Evolutionary conservation across 78 protist species (phyloP).

Genomic region (Mantamonas sphyraenae): DNA sequence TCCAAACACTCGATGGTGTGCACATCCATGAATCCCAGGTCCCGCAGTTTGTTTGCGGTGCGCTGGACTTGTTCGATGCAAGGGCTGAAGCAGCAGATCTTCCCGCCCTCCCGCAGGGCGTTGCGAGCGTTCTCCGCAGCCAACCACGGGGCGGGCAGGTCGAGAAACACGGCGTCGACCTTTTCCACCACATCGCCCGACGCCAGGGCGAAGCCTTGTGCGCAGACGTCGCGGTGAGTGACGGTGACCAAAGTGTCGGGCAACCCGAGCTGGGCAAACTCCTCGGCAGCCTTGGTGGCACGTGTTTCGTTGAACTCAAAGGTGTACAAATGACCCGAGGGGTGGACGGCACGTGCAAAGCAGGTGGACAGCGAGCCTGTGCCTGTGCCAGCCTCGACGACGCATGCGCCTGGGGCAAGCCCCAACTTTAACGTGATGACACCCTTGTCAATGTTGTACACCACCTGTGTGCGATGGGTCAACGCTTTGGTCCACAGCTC

Average conservation of each 20-base stretch:
- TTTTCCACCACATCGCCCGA: conserved; percentile 2
- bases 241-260: background rate
- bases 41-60: conserved; percentile 5
- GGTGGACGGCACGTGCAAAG: conserved; percentile 37
- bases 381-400: conserved; percentile 58
- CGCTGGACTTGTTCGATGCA: conserved; percentile 67
- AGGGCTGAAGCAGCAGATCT: conserved; percentile 65
- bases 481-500: conserved; percentile 66
- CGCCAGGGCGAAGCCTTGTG: conserved; percentile 6
- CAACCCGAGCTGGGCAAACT: background rate
- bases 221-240: conserved; percentile 3
- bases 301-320: conserved; percentile 64
- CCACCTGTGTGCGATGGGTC: conserved; percentile 74
- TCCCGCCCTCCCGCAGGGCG: conserved; percentile 26
- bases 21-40: conserved; percentile 5
- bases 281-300: conserved; percentile 24
- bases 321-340: conserved; percentile 56
- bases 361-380: conserved; percentile 56
- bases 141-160: conserved; percentile 62
- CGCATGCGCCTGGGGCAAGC: conserved; percentile 24
- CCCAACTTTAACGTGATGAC: conserved; percentile 10
- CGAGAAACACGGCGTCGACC: conserved; percentile 58
- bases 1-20: no score
- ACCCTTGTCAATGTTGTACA: conserved; percentile 57
- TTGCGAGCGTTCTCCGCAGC: conserved; percentile 12